Base-by-base conservation (phyloP, 1,139 yeast genomes). In the Geotrichum histeridarum region DNA sequence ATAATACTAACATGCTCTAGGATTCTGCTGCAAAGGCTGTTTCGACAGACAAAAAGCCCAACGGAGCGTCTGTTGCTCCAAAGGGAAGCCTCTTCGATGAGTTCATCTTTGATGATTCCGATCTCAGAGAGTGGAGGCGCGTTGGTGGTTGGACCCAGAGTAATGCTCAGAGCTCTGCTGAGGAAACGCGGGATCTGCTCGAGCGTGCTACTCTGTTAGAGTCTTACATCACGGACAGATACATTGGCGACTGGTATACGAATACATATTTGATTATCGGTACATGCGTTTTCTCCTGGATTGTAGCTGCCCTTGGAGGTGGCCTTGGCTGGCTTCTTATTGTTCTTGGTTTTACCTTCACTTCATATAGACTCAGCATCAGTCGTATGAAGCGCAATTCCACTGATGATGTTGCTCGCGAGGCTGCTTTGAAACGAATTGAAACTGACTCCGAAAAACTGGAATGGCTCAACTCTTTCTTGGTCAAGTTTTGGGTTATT, bases 201-300 rank as follows among this genome's bases (percentile, higher is more conserved):
- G 77, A 84, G 39, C 78, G 79, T 43, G 80, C 87, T 8, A 86
- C 96, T 0, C 64, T 84, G 46, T 78, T 89, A 59, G 93, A 86
- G 63, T 77, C 80, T 57, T 80, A 83, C 64, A 73, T 91, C 54
- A 93, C 94, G 1, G 83, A 85, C 35, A 75, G 71, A 35, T 78
- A 81, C 11, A 87, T 86, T 64, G 99, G 99, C 54, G 97, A 93
- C 65, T 93, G 99, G 98, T 93, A 84, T 67, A 98, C 93, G 68
- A 84, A 86, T 59, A 83, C 86, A n/a, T 96, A 80, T 0, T 77
- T 81, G 48, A 74, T 89, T 60, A 72, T 84, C 31, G 70, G 77
- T 8, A 88, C 86, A 1, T 90, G 85, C 0, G 66, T 85, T 12
- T 68, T 85, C 22, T 86, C 95, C 1, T 91, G 94, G 84, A 61